Evolutionary conservation across 768 basidiomycete species (phyloP).

Genomic region (Chalciporus pseudorubinellus): DNA sequence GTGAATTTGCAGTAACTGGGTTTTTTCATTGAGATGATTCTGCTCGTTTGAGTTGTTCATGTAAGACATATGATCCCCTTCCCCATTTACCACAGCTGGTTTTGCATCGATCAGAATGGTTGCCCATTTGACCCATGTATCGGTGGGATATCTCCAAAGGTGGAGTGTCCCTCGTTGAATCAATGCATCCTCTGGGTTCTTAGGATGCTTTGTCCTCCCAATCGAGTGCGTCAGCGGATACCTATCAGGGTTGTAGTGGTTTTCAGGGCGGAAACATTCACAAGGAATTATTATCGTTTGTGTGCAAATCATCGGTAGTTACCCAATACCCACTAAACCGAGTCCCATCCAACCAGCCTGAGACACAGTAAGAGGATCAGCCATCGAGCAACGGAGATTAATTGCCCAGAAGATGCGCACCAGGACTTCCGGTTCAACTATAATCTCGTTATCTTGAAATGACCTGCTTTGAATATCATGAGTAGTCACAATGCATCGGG

Average conservation of each 20-base stretch:
- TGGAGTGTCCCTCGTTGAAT: slow-evolving; percentile 50
- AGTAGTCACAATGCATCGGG: slow-evolving; percentile 52
- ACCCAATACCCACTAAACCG: slow-evolving; percentile 37
- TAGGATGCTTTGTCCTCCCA: slow-evolving; percentile 35
- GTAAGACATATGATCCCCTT: slow-evolving; percentile 20
- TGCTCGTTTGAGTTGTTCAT: neutral
- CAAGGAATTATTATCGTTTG: slow-evolving; percentile 52
- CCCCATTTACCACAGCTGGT: slow-evolving; percentile 47
- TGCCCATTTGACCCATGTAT: slow-evolving; percentile 50
- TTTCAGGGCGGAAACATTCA: slow-evolving; percentile 16
- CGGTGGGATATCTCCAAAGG: slow-evolving; percentile 56
- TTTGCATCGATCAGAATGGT: slow-evolving; percentile 54
- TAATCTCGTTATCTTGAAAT: slow-evolving; percentile 38
- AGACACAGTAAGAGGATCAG: slow-evolving; percentile 1
- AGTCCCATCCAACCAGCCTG: slow-evolving; percentile 3
- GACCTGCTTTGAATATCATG: slow-evolving; percentile 45
- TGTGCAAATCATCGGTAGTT: slow-evolving; percentile 47
- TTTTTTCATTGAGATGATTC: neutral
- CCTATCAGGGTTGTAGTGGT: too few relatives aligned
- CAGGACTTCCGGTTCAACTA: slow-evolving; percentile 17
- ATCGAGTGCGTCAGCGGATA: too few relatives aligned
- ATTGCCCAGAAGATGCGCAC: neutral
- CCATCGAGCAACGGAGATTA: neutral
- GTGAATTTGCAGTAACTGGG: slow-evolving; percentile 62
- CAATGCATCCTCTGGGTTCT: slow-evolving; percentile 54